Conservation (phyloP, 108 stramenopile genomes). For the Pelagomonas calceolata region DNA sequence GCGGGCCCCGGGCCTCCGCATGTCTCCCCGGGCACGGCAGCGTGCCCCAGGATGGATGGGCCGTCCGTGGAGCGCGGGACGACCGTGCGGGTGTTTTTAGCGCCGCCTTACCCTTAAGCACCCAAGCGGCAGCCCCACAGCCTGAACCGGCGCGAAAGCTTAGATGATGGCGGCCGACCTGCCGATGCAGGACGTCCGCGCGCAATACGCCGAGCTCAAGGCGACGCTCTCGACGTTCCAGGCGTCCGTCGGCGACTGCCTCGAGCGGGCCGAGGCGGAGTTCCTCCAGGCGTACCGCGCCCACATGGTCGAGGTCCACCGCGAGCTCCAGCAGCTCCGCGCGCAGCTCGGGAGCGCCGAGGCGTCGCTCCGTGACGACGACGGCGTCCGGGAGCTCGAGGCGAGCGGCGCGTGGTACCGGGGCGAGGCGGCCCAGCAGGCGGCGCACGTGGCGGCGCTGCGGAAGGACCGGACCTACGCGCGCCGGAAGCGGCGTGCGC, state of each 20-base stretch:
- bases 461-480: slow-evolving; percentile 28
- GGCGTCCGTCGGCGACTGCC: slow-evolving; percentile 13
- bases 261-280: slow-evolving; percentile 35
- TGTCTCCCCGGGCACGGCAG: no score
- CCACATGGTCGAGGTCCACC: slow-evolving; percentile 44
- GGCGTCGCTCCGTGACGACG: slow-evolving; percentile 26
- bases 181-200: not conserved
- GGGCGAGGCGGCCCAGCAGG: slow-evolving; percentile 25
- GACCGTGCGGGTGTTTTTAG: no score
- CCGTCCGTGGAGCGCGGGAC: no score
- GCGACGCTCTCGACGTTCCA: not conserved
- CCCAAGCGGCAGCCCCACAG: no score
- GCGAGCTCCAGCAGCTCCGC: slow-evolving; percentile 29
- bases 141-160: no score
- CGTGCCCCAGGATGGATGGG: no score
- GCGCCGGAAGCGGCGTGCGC: slow-evolving; percentile 23
- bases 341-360: slow-evolving; percentile 29
- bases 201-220: not conserved
- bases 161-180: no score
- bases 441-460: slow-evolving; percentile 24
- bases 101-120: no score
- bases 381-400: slow-evolving; percentile 23
- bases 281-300: slow-evolving; percentile 39
- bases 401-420: slow-evolving; percentile 40
- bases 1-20: no score